These are phyloP conservation scores for Linanthus parryae DNA, from an alignment of 148 eudicot genomes.

Conservation along the genomic window DNA sequence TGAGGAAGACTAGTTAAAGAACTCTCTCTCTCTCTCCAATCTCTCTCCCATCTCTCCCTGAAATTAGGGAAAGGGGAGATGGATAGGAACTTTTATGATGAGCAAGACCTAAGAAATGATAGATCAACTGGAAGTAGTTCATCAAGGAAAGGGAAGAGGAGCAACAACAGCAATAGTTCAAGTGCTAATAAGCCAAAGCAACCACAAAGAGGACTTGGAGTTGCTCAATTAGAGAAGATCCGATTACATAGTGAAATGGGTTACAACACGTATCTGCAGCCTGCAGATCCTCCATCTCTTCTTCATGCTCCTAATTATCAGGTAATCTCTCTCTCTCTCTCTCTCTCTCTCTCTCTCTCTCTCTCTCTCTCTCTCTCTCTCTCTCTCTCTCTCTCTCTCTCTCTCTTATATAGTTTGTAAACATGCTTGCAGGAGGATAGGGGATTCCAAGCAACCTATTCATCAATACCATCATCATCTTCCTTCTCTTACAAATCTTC, in stretches of 20 bases:
- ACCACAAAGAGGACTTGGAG: constrained; percentile 83
- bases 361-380: not conserved
- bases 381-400: not conserved
- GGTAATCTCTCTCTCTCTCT: not conserved
- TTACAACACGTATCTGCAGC: too few relatives aligned
- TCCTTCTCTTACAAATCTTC: constrained; percentile 25
- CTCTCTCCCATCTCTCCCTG: not conserved
- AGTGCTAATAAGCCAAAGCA: constrained; percentile 45
- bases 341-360: not conserved
- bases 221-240: constrained; percentile 82
- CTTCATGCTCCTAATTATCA: too few relatives aligned
- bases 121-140: constrained; percentile 42
- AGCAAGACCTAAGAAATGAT: constrained; percentile 30
- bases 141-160: constrained; percentile 45
- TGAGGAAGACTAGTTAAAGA: too few relatives aligned
- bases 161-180: constrained; percentile 4
- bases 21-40: not conserved
- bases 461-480: constrained; percentile 22
- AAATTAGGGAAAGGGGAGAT: too few relatives aligned
- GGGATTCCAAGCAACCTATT: constrained; percentile 33
- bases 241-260: constrained; percentile 56
- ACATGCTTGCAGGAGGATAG: constrained; percentile 39
- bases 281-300: too few relatives aligned
- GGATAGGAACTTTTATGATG: too few relatives aligned
- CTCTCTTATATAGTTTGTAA: too few relatives aligned